Evolutionary conservation across 805 yeast genomes (phyloP).

Genomic region (Kuraishia piskuri): DNA sequence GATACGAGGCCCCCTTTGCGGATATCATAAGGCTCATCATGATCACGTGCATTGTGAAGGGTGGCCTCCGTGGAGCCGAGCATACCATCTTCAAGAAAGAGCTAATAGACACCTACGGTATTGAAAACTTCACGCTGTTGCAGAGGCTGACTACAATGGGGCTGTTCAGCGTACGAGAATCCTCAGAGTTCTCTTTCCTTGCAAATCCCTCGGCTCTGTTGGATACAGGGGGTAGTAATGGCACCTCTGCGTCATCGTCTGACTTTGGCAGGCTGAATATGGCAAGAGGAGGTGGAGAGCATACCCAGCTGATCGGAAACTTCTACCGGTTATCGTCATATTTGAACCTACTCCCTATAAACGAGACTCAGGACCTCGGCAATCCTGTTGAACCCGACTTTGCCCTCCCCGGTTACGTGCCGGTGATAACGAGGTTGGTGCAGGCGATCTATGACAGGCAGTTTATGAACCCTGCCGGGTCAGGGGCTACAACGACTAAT

Average conservation of each 20-base stretch:
- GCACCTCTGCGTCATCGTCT: neutral
- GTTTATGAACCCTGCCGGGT: constrained; percentile 29
- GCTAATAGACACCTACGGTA: constrained; percentile 58
- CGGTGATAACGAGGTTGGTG: constrained; percentile 60
- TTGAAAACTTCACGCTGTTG: constrained; percentile 36
- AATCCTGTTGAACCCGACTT: constrained; percentile 37
- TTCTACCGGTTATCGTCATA: constrained; percentile 25
- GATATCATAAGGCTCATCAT: constrained; percentile 46
- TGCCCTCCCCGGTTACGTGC: constrained; percentile 77
- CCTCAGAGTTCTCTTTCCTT: constrained; percentile 5
- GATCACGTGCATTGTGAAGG: constrained; percentile 52
- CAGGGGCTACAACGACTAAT: neutral
- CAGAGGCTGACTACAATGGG: constrained; percentile 40
- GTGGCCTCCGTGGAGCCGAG: constrained; percentile 64
- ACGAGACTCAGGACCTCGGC: constrained; percentile 15
- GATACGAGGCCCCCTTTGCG: constrained; percentile 27
- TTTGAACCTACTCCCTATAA: constrained; percentile 39
- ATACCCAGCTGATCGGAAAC: constrained; percentile 23
- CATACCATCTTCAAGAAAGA: constrained; percentile 44
- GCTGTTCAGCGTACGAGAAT: constrained; percentile 29
- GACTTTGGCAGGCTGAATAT: neutral
- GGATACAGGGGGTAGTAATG: neutral
- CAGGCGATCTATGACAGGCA: constrained; percentile 59
- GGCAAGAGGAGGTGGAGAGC: neutral
- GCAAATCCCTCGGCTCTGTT: neutral